Evolutionary conservation across 1,284 basidiomycete genomes (phyloP).

Genomic region (Tylopilus orsonianus): DNA sequence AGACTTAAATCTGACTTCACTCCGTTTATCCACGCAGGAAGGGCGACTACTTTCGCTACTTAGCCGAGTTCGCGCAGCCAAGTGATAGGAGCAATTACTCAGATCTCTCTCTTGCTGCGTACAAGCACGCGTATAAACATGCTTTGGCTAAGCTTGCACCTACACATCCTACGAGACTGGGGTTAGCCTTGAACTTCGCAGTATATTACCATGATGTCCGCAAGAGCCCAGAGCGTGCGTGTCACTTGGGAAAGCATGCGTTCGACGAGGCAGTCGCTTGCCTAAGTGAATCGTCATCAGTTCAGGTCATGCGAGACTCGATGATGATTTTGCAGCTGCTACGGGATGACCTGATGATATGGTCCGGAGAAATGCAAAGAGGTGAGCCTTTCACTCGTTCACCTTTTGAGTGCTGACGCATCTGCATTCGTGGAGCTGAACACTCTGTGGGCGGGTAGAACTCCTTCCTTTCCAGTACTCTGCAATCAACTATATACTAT

Average conservation of each 20-base stretch:
- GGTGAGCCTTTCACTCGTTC: slow-evolving; percentile 28
- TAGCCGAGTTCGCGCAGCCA: slow-evolving; percentile 59
- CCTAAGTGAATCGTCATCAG: slow-evolving; percentile 41
- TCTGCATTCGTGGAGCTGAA: slow-evolving; percentile 22
- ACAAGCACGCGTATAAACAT: slow-evolving; percentile 66
- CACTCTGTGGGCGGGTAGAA: slow-evolving; percentile 21
- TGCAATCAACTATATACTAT: slow-evolving; percentile 4
- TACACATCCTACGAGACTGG: slow-evolving; percentile 74
- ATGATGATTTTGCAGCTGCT: slow-evolving; percentile 66
- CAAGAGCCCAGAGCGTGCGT: slow-evolving; percentile 89
- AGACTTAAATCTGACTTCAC: slow-evolving; percentile 11
- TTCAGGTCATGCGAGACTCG: slow-evolving; percentile 56
- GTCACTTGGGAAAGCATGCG: slow-evolving; percentile 81
- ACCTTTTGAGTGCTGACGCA: slow-evolving; percentile 14
- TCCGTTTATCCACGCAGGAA: slow-evolving; percentile 42
- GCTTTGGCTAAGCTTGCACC: slow-evolving; percentile 57
- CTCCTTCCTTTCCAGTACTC: slow-evolving; percentile 1
- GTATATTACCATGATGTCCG: slow-evolving; percentile 97
- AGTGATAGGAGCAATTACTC: slow-evolving; percentile 49
- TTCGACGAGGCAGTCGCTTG: slow-evolving; percentile 66
- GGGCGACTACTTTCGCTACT: slow-evolving; percentile 70
- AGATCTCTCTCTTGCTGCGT: slow-evolving; percentile 58
- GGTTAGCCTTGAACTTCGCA: slow-evolving; percentile 93
- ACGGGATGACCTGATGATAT: slow-evolving; percentile 63
- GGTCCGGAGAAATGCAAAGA: slow-evolving; percentile 57